Percentiles rank a stretch among this genome's conserved stretches.
Evolutionary conservation across 2,329 filamentous ascomycete genomes (phyloP).

Genomic region (Claviceps africana): DNA sequence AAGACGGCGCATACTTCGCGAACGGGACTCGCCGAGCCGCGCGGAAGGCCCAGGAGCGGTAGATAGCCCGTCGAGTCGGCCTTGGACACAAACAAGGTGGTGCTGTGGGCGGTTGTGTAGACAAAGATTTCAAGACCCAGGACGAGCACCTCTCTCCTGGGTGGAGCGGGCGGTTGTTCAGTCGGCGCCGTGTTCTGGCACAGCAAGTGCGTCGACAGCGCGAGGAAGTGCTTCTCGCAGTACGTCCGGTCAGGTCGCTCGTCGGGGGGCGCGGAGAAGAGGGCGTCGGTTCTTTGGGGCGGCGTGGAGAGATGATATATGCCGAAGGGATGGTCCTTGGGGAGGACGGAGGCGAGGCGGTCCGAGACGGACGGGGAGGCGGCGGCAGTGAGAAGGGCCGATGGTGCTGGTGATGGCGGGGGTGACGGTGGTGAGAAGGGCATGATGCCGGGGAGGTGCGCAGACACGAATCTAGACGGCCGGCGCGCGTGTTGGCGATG

Average conservation of each 20-base stretch:
- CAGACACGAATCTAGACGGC: not conserved
- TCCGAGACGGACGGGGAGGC: not conserved
- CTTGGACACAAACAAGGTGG: slow-evolving; percentile 88
- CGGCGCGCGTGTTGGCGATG: not conserved
- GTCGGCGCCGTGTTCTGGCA: not conserved
- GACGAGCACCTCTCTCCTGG: slow-evolving; percentile 45
- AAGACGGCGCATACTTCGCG: slow-evolving; percentile 63
- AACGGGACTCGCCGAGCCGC: slow-evolving; percentile 56
- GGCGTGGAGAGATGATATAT: slow-evolving; percentile 82
- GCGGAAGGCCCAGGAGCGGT: slow-evolving; percentile 47
- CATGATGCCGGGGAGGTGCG: not conserved
- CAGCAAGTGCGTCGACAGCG: slow-evolving; percentile 30
- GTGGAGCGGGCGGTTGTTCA: not conserved
- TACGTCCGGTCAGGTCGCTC: slow-evolving; percentile 63
- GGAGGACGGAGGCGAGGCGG: slow-evolving; percentile 34
- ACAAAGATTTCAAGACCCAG: slow-evolving; percentile 80
- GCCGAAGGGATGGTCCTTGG: slow-evolving; percentile 43
- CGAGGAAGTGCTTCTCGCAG: slow-evolving; percentile 68
- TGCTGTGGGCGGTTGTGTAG: slow-evolving; percentile 67
- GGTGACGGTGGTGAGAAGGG: not conserved
- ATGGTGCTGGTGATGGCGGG: not conserved
- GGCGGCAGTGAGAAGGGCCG: not conserved
- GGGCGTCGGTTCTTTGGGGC: slow-evolving; percentile 56
- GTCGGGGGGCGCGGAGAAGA: slow-evolving; percentile 67
- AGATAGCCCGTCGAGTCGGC: slow-evolving; percentile 92